Evolutionary conservation across 345 rosid species (phyloP).

Genomic region (rapeseed (Brassica napus)): Da-Ae NC_063448.1:46693001-46693500

Average conservation of each 20-base stretch:
- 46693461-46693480: constrained; percentile 22
- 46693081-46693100: background rate
- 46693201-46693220: constrained; percentile 78
- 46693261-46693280: background rate
- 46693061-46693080: background rate
- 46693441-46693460: constrained; percentile 28
- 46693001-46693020: too few relatives aligned
- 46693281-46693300: background rate
- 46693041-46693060: background rate
- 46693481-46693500: background rate
- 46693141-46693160: constrained; percentile 64
- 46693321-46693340: background rate
- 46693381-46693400: constrained; percentile 71
- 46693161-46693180: constrained; percentile 86
- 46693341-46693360: background rate
- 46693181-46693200: constrained; percentile 88
- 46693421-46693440: constrained; percentile 32
- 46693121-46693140: constrained; percentile 26
- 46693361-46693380: constrained; percentile 60
- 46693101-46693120: constrained; percentile 11
- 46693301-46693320: background rate
- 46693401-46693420: constrained; percentile 67
- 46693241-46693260: constrained; percentile 35
- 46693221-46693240: constrained; percentile 85
- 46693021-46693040: too few relatives aligned